These are phyloP conservation scores for Cryptococcus sp. DNA, from an alignment of 1,284 basidiomycete species.

Conservation along the genomic window DNA sequence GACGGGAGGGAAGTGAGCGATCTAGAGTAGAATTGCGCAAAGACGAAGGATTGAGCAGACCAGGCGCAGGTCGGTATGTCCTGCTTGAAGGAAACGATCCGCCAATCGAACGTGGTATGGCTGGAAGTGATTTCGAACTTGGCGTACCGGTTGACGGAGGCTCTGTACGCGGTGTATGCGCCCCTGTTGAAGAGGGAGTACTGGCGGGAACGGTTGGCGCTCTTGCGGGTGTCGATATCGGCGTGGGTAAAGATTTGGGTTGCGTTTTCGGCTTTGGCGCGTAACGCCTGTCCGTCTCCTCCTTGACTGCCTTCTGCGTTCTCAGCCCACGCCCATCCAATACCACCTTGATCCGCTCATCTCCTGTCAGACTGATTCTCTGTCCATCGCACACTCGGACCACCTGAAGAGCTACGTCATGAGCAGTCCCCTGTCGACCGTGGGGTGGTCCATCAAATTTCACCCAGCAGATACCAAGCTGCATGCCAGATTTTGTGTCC, in stretches of 20 bases:
- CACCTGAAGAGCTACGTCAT: constrained; percentile 51
- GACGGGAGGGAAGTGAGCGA: constrained; percentile 6
- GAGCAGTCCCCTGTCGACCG: constrained; percentile 30
- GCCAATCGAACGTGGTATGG: constrained; percentile 5
- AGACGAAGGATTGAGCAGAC: background rate
- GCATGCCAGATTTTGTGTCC: constrained; percentile 75
- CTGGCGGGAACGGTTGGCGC: constrained; percentile 11
- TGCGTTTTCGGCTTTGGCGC: constrained; percentile 46
- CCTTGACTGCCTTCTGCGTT: constrained; percentile 51
- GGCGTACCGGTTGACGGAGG: background rate
- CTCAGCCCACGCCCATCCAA: constrained; percentile 54
- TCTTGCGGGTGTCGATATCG: constrained; percentile 6
- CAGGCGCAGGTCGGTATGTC: constrained; percentile 7
- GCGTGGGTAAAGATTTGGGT: constrained; percentile 10
- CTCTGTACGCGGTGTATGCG: constrained; percentile 12
- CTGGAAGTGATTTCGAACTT: background rate
- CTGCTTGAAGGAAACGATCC: constrained; percentile 2
- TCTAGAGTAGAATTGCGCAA: background rate
- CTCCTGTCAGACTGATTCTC: constrained; percentile 43
- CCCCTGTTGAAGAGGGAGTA: constrained; percentile 9
- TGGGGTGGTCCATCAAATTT: constrained; percentile 58
- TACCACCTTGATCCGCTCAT: constrained; percentile 49
- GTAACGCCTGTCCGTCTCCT: constrained; percentile 62
- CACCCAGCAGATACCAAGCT: constrained; percentile 79
- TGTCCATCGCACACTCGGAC: constrained; percentile 51